Evolutionary conservation across 495 filamentous ascomycete species (phyloP).

Genomic region (Terfezia claveryi): DNA sequence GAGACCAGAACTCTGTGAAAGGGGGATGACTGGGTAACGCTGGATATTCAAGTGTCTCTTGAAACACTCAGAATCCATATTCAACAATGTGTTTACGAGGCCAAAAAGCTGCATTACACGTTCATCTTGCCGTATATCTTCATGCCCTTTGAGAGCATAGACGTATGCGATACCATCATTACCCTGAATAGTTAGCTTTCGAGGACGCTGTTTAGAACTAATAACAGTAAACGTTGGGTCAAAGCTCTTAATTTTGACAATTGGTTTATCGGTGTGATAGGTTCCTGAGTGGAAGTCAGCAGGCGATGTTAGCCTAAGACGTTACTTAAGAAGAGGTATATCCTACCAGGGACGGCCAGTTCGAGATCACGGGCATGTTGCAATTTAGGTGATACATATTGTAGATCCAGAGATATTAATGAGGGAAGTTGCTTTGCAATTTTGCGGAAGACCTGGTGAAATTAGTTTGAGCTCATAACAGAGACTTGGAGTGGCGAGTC

Average conservation of each 20-base stretch:
- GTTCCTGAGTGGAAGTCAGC: slow-evolving; percentile 32
- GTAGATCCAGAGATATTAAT: slow-evolving; percentile 73
- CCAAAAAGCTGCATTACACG: slow-evolving; percentile 98
- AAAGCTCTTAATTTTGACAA: slow-evolving; percentile 72
- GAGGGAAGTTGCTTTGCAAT: slow-evolving; percentile 87
- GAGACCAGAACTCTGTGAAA: slow-evolving; percentile 88
- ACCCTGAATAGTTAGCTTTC: slow-evolving; percentile 69
- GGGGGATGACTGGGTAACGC: slow-evolving; percentile 76
- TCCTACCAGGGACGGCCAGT: slow-evolving; percentile 47
- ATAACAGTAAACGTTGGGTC: slow-evolving; percentile 78
- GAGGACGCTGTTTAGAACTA: slow-evolving; percentile 84
- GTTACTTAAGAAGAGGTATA: slow-evolving; percentile 1
- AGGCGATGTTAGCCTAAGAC: too few relatives aligned
- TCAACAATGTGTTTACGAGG: slow-evolving; percentile 77
- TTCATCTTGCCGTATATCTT: slow-evolving; percentile 96
- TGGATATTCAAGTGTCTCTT: slow-evolving; percentile 93
- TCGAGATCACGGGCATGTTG: slow-evolving; percentile 64
- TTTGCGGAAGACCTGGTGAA: slow-evolving; percentile 49
- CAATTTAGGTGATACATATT: slow-evolving; percentile 86
- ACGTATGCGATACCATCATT: slow-evolving; percentile 71
- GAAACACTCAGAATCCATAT: slow-evolving; percentile 82
- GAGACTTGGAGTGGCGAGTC: too few relatives aligned
- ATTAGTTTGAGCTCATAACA: too few relatives aligned
- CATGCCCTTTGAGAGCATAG: slow-evolving; percentile 83
- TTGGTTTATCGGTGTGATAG: slow-evolving; percentile 66